A percentile compares a stretch with the other conserved stretches of the same genome.
phyloP scores from a whole-genome alignment of 495 filamentous ascomycete species.

The Penicillium cosmopolitanum region DNA sequence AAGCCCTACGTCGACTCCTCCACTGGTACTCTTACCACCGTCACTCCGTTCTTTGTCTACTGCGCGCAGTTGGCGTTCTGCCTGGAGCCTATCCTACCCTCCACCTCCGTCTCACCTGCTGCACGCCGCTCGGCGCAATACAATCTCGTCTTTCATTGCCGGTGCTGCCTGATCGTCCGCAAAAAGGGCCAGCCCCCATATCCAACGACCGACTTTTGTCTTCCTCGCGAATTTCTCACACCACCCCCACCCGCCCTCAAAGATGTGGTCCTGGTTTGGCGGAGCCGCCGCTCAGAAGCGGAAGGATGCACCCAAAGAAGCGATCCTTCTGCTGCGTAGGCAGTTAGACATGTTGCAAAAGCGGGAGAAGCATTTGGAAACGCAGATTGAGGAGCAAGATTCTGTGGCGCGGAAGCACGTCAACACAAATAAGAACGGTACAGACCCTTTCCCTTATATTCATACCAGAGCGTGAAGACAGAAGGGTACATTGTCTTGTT shows the following conservation, averaged over 20 bases:
- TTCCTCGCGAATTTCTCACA: background rate
- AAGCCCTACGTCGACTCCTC: background rate
- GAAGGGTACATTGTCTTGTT: too few species aligned
- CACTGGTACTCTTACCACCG: background rate
- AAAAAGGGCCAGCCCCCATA: conserved; percentile 8
- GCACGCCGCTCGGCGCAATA: conserved; percentile 14
- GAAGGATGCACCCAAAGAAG: conserved; percentile 95
- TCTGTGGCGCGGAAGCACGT: conserved; percentile 88
- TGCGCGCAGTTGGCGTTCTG: conserved; percentile 10
- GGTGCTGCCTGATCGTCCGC: conserved; percentile 19
- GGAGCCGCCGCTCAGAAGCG: conserved; percentile 78
- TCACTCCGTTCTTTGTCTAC: background rate
- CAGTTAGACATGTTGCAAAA: conserved; percentile 98
- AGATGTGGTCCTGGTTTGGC: conserved; percentile 85
- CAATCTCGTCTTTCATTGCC: conserved; percentile 9
- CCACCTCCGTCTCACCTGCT: conserved; percentile 27
- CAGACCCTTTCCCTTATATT: background rate
- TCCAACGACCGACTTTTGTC: background rate
- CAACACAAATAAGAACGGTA: conserved; percentile 87
- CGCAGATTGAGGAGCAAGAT: conserved; percentile 93
- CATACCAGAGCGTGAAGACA: background rate
- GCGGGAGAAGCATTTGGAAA: conserved; percentile 86
- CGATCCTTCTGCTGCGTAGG: conserved; percentile 83
- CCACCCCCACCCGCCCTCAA: conserved; percentile 18
- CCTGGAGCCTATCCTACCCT: conserved; percentile 25